phyloP scores from a whole-genome alignment of 495 filamentous ascomycete genomes.

The Hypoxylon fragiforme region DNA sequence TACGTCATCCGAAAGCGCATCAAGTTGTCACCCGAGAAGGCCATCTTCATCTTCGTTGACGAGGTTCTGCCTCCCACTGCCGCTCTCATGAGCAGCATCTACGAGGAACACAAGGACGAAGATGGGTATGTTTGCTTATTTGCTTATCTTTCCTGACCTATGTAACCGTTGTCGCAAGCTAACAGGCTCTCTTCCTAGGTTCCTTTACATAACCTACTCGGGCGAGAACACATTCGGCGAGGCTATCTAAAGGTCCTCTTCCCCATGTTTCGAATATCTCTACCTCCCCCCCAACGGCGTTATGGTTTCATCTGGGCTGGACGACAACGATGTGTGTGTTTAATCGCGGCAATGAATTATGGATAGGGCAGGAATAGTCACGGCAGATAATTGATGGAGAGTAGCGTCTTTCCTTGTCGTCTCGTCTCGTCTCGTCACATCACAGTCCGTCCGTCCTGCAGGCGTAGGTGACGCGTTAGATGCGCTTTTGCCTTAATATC shows the following conservation, averaged over 20 bases:
- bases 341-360: slow-evolving; percentile 23
- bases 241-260: slow-evolving; percentile 15
- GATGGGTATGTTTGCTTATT: slow-evolving; percentile 61
- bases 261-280: slow-evolving; percentile 5
- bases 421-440: slow-evolving; percentile 16
- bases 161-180: slow-evolving; percentile 24
- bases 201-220: slow-evolving; percentile 78
- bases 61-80: slow-evolving; percentile 97
- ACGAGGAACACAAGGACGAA: slow-evolving; percentile 94
- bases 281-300: slow-evolving; percentile 16
- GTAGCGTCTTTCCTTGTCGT: slow-evolving; percentile 13
- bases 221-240: slow-evolving; percentile 99
- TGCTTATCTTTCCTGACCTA: not conserved
- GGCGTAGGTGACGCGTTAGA: slow-evolving; percentile 28
- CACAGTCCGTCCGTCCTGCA: slow-evolving; percentile 5
- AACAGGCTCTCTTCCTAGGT: slow-evolving; percentile 39
- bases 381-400: slow-evolving; percentile 15
- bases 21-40: slow-evolving; percentile 99
- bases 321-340: slow-evolving; percentile 31
- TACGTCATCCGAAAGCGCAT: slow-evolving; percentile 99
- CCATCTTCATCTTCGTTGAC: slow-evolving; percentile 99
- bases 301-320: slow-evolving; percentile 29
- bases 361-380: slow-evolving; percentile 25
- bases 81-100: slow-evolving; percentile 98
- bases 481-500: slow-evolving; percentile 19